Percentiles rank a stretch among this genome's conserved stretches.
phyloP scores from a whole-genome alignment of 2,329 filamentous ascomycete genomes.

The Simplicillium sp. region DNA sequence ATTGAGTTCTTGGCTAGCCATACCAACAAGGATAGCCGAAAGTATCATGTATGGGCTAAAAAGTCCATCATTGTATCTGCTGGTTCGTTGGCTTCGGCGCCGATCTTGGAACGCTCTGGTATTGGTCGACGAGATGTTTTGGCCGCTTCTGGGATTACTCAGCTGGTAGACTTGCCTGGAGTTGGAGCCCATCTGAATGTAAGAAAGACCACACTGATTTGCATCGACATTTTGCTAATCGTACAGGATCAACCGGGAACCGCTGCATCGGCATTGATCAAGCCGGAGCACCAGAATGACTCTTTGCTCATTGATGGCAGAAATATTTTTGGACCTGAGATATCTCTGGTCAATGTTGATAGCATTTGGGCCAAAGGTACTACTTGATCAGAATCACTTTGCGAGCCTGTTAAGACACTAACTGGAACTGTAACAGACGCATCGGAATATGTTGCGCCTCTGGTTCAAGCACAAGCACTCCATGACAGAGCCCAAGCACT shows the following conservation, averaged over 20 bases:
- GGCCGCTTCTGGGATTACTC: constrained; percentile 31
- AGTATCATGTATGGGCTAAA: constrained; percentile 2
- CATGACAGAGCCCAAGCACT: constrained; percentile 9
- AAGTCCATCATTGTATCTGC: constrained; percentile 10
- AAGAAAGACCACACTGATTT: too few species aligned
- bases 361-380: constrained; percentile 10
- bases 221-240: too few species aligned
- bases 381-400: too few species aligned
- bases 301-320: constrained; percentile 10
- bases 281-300: constrained; percentile 10
- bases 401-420: too few species aligned
- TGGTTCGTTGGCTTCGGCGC: constrained; percentile 8
- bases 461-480: constrained; percentile 3
- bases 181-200: constrained; percentile 29
- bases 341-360: constrained; percentile 12
- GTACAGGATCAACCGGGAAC: constrained; percentile 13
- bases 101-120: constrained; percentile 44
- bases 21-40: constrained; percentile 38
- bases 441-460: background rate
- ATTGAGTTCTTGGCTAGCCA: constrained; percentile 5
- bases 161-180: constrained; percentile 42
- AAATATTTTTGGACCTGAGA: constrained; percentile 11
- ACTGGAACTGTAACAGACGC: constrained; percentile 1
- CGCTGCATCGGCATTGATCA: constrained; percentile 9
- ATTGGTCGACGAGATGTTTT: constrained; percentile 40